Conservation (phyloP, 352 stramenopile species). For the Globisporangium nagaii region DNA sequence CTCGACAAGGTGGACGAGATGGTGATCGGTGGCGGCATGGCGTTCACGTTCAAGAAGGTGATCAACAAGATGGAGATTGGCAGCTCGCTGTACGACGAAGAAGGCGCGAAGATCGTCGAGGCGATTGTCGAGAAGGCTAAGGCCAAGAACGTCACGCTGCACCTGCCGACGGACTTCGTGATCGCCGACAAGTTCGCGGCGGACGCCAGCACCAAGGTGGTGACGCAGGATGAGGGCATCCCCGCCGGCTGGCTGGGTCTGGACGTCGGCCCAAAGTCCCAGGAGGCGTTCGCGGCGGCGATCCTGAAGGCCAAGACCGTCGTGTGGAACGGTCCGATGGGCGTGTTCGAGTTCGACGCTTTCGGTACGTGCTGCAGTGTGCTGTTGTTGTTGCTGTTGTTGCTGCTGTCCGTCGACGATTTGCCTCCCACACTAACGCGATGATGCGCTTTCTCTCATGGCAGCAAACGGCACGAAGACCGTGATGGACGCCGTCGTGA, state of each 20-base stretch:
- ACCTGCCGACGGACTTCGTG: slow-evolving; percentile 98
- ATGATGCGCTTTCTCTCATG: slow-evolving; percentile 3
- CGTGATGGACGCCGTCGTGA: slow-evolving; percentile 95
- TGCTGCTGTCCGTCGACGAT: no score
- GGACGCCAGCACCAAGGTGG: slow-evolving; percentile 90
- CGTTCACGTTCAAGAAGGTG: slow-evolving; percentile 99
- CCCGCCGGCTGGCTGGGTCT: slow-evolving; percentile 96
- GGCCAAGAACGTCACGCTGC: slow-evolving; percentile 96
- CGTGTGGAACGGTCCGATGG: slow-evolving; percentile 99
- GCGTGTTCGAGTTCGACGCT: slow-evolving; percentile 99
- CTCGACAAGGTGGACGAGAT: slow-evolving; percentile 99
- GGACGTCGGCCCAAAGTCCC: slow-evolving; percentile 96
- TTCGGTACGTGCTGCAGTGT: slow-evolving; percentile 75
- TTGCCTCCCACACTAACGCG: no score
- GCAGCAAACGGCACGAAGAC: slow-evolving; percentile 90
- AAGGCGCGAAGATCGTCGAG: slow-evolving; percentile 79
- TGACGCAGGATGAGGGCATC: slow-evolving; percentile 91
- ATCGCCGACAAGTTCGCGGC: slow-evolving; percentile 96
- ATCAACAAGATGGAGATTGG: slow-evolving; percentile 95
- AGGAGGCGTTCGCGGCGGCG: slow-evolving; percentile 73
- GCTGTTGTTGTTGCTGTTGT: not conserved
- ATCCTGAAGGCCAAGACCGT: slow-evolving; percentile 91
- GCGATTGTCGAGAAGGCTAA: slow-evolving; percentile 97
- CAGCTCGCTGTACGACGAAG: slow-evolving; percentile 89
- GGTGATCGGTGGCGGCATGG: slow-evolving; percentile 99